phyloP scores from a whole-genome alignment of 441 rosid genomes.

The Adansonia grandidieri region DNA sequence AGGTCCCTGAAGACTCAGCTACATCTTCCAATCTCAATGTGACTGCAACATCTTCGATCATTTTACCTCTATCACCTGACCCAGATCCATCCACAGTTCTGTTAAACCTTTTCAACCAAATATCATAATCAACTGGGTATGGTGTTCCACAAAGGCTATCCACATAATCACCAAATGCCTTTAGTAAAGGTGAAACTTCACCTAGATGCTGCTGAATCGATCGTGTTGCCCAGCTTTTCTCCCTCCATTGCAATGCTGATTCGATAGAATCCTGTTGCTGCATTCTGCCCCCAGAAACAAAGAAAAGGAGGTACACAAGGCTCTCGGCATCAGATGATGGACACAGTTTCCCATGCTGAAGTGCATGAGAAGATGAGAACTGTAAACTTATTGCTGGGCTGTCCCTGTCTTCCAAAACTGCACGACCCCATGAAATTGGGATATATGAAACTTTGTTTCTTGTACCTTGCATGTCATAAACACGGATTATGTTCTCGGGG shows the following conservation, averaged over 20 bases:
- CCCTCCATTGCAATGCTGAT: slow-evolving; percentile 73
- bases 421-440: slow-evolving; percentile 66
- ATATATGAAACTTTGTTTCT: slow-evolving; percentile 36
- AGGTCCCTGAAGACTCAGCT: slow-evolving; percentile 48
- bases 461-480: slow-evolving; percentile 34
- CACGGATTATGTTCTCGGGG: slow-evolving; percentile 57
- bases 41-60: slow-evolving; percentile 44
- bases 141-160: slow-evolving; percentile 76
- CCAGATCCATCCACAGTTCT: slow-evolving; percentile 48
- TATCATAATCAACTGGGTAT: slow-evolving; percentile 62
- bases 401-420: slow-evolving; percentile 68
- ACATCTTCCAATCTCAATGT: slow-evolving; percentile 43
- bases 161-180: slow-evolving; percentile 74
- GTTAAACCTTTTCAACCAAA: slow-evolving; percentile 61
- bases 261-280: slow-evolving; percentile 63
- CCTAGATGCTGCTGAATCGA: slow-evolving; percentile 64
- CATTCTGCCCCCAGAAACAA: slow-evolving; percentile 53
- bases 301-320: slow-evolving; percentile 58
- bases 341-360: slow-evolving; percentile 67
- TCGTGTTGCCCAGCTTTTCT: slow-evolving; percentile 59
- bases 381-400: slow-evolving; percentile 62
- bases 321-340: slow-evolving; percentile 72
- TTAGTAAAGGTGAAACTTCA: slow-evolving; percentile 57
- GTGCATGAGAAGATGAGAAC: slow-evolving; percentile 67
- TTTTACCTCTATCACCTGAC: slow-evolving; percentile 52